These are phyloP conservation scores for Taiozyma onychis DNA, from an alignment of 1,139 yeast species.

Conservation along the genomic window DNA sequence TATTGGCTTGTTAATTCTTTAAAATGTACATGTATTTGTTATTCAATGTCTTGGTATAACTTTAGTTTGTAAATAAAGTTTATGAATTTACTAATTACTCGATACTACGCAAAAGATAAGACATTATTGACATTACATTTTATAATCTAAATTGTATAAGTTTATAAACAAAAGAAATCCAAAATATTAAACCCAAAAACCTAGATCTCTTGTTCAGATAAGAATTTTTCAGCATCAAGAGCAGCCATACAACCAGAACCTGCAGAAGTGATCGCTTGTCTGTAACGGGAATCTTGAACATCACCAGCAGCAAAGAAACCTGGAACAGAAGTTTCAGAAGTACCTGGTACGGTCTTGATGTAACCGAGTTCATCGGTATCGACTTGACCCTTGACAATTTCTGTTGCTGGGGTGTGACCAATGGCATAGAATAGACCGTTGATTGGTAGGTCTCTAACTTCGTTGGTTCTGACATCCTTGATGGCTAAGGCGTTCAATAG, in stretches of 20 bases:
- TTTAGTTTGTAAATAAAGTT: too few relatives aligned
- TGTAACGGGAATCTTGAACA: slow-evolving; percentile 92
- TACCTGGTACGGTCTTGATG: slow-evolving; percentile 82
- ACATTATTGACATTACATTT: not conserved
- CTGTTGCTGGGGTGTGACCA: slow-evolving; percentile 95
- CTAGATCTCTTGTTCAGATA: slow-evolving; percentile 55
- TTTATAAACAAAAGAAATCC: not conserved
- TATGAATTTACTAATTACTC: too few relatives aligned
- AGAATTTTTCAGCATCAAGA: slow-evolving; percentile 82
- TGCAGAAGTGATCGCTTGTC: slow-evolving; percentile 99
- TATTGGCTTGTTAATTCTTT: not conserved
- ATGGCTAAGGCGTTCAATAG: slow-evolving; percentile 54
- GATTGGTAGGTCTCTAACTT: slow-evolving; percentile 62
- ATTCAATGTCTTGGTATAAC: too few relatives aligned
- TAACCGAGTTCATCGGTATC: slow-evolving; percentile 86
- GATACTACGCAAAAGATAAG: not conserved
- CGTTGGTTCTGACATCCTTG: slow-evolving; percentile 68
- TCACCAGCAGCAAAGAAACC: slow-evolving; percentile 99
- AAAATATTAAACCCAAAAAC: not conserved
- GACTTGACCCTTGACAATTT: slow-evolving; percentile 68
- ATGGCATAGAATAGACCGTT: slow-evolving; percentile 96
- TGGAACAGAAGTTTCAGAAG: slow-evolving; percentile 77
- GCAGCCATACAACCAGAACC: slow-evolving; percentile 99
- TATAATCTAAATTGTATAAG: not conserved
- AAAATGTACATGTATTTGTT: not conserved